Percentiles rank a stretch among this genome's conserved stretches.
Evolutionary conservation across 2,329 filamentous ascomycete species (phyloP).

Genomic region (Nectriaceae sp.): DNA sequence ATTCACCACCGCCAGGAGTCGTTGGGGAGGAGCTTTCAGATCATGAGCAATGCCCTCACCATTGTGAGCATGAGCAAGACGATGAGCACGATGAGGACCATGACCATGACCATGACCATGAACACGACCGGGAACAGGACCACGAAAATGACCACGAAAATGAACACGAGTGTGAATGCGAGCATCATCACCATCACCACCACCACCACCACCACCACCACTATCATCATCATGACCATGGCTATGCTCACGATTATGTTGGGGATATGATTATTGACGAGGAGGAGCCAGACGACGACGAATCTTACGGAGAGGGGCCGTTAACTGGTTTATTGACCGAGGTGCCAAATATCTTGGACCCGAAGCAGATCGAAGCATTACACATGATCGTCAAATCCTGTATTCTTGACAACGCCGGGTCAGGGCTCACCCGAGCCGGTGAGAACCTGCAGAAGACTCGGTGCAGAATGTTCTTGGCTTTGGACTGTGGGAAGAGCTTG

Average conservation of each 20-base stretch:
- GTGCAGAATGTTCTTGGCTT: constrained; percentile 84
- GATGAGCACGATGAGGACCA: constrained; percentile 21
- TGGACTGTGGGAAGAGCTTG: constrained; percentile 88
- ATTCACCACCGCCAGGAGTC: constrained; percentile 37
- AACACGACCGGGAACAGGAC: constrained; percentile 31
- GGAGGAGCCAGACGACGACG: constrained; percentile 73
- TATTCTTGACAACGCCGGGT: constrained; percentile 80
- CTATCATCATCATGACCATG: constrained; percentile 32
- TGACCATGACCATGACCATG: constrained; percentile 29
- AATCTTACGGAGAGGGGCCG: constrained; percentile 77
- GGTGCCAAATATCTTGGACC: constrained; percentile 90
- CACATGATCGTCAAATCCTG: constrained; percentile 98
- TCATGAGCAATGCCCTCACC: constrained; percentile 39
- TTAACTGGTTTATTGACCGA: constrained; percentile 86
- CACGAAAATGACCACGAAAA: constrained; percentile 25
- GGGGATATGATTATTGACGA: constrained; percentile 57
- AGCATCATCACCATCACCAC: constrained; percentile 25
- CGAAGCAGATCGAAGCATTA: constrained; percentile 91
- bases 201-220: constrained; percentile 30
- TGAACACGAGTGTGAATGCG: constrained; percentile 15
- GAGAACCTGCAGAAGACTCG: constrained; percentile 89
- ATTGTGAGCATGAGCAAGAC: constrained; percentile 20
- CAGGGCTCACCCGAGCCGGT: constrained; percentile 64
- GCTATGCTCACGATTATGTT: constrained; percentile 44
- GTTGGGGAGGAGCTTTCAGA: constrained; percentile 43